Evolutionary conservation across 78 protist species (phyloP), one percentile per base, ranked within the genome.

Genomic region (Diacronema lutheri): DNA sequence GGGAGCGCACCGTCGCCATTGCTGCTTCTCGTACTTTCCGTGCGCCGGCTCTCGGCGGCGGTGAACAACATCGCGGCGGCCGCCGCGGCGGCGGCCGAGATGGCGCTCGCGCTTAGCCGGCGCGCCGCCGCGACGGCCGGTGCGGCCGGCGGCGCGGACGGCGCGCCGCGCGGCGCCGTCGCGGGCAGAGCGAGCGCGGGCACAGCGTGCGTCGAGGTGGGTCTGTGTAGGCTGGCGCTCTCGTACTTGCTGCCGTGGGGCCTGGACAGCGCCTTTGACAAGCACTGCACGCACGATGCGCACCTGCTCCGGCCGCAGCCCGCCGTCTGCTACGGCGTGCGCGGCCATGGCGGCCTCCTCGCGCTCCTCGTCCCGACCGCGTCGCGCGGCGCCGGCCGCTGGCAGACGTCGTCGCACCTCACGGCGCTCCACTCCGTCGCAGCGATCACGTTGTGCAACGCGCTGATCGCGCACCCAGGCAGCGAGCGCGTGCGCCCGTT

Each of bases 291-390:
- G 38, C 33, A 0, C 11, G 60, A 26, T 19, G 1, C 41, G 38
- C 58, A 56, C 14, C 31, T 71, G 38, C 23, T 6, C 31, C 58
- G 35, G 33, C 79, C 79, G 0, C n/a, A 0, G 38, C 25, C 35
- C 37, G 29, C 0, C 37, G 33, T 71, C 20, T 1, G 50, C 41
- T 71, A 14, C 35, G 79, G 79, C 35, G 79, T 71, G 60, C 56
- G 79, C 58, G 79, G 79, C 79, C 58, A 71, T 56, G 79, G 79
- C 35, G 50, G 57, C 21, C 29, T 4, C 35, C 21, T 71, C 58
- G 40, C 79, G 50, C 41, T 71, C 23, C 56, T 37, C 79, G 41
- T 56, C 16, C 79, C 79, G 6, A 0, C 33, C 56, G 57, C n/a
- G 26, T 10, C 7, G n/a, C 25, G n/a, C 37, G 3, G 21, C n/a